Evolutionary conservation across 192 early-diverging fungal species (phyloP), one percentile per base, ranked within the genome.

Genomic region (Backusella liffmaniae): DNA sequence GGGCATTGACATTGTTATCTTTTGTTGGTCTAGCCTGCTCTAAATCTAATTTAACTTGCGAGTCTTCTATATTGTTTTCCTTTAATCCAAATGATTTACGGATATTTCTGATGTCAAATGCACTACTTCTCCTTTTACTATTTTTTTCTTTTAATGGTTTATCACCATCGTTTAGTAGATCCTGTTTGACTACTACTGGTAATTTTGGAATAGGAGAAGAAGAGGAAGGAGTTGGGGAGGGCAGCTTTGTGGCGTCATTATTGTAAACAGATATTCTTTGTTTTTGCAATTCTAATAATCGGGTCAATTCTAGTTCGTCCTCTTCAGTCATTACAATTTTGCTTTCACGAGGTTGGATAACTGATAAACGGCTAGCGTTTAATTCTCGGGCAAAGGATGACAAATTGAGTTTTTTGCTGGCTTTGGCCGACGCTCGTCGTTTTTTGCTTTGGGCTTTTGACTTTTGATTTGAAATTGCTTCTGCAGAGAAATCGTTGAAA

Each of bases 401-500:
- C 21, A 79, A n/a, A 7, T 75, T 69, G 49, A 79, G 39, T n/a
- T 49, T 30, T 53, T 67, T 70, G 10, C 39, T 56, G 15, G 67
- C 46, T 65, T 66, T 74, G 1, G 23, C 66, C 3, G 62, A 18
- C 3, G 62, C 16, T 1, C 34, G 70, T 41, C 42, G 42, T 18
- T 26, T 26, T 44, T 49, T 26, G 12, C 18, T 49, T 16, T 49
- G 35, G 21, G 29, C n/a, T 29, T 71, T 71, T 5, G 10, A 30
- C 12, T 69, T 39, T 30, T 26, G 16, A 16, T 6, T 69, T 29
- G 56, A 62, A 62, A 62, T 1, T 36, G 35, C 21, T 18, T 76
- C 74, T 12, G 68, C 46, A 0, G 74, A 68, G 67, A 80, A 80
- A 34, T 80, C 79, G 4, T 80, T 71, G 16, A 80, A 76, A 37